These are phyloP conservation scores for Radiomyces spectabilis DNA, from an alignment of 192 early-diverging fungal species.

Conservation along the genomic window DNA sequence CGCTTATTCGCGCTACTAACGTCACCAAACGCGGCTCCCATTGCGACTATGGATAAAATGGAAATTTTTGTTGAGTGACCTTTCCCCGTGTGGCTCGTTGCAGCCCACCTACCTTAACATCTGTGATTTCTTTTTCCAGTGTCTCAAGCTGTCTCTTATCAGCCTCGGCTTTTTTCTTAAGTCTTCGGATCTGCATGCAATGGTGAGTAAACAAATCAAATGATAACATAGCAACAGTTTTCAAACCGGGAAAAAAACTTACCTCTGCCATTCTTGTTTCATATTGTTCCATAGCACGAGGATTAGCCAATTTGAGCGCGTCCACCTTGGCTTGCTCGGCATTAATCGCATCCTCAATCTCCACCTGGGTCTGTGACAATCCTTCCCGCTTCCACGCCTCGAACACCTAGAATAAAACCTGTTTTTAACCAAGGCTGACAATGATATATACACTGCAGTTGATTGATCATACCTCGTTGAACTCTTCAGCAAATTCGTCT, in stretches of 20 bases:
- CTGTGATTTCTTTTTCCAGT: too few species aligned
- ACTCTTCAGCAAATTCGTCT: constrained; percentile 44
- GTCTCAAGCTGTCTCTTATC: too few species aligned
- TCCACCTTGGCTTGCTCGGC: constrained; percentile 47
- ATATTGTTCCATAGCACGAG: constrained; percentile 59
- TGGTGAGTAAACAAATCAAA: too few species aligned
- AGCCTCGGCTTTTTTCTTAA: too few species aligned
- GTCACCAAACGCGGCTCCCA: constrained; percentile 64
- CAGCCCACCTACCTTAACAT: too few species aligned
- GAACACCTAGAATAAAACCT: constrained; percentile 16
- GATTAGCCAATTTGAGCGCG: constrained; percentile 41
- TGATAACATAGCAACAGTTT: too few species aligned
- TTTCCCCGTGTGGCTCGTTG: too few species aligned
- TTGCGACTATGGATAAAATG: constrained; percentile 25
- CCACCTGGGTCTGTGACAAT: constrained; percentile 35
- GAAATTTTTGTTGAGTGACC: too few species aligned
- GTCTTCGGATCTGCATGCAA: too few species aligned
- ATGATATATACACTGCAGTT: background rate
- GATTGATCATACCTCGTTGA: constrained; percentile 32
- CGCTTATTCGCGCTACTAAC: constrained; percentile 58
- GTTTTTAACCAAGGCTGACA: background rate
- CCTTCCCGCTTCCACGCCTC: constrained; percentile 14
- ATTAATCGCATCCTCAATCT: constrained; percentile 59
- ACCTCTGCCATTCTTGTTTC: constrained; percentile 47
- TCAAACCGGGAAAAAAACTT: constrained; percentile 4